Evolutionary conservation across 371 early-diverging fungal species (phyloP).

Genomic region (Actinomortierella ambigua): DNA sequence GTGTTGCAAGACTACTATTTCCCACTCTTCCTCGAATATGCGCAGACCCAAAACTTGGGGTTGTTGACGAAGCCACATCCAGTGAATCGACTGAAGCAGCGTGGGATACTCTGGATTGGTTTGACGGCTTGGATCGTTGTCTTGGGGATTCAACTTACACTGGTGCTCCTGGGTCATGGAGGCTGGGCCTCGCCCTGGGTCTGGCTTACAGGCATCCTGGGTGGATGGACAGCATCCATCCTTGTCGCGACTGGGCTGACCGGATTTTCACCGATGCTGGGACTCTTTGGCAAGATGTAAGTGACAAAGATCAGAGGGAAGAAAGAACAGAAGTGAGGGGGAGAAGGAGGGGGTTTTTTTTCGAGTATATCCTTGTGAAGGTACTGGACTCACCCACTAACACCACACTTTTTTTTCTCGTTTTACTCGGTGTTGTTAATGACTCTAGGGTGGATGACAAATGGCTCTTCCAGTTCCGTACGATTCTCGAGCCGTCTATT

Average conservation of each 20-base stretch:
- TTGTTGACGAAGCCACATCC: slow-evolving; percentile 25
- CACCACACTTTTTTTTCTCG: not conserved
- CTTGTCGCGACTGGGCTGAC: slow-evolving; percentile 29
- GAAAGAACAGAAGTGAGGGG: no score
- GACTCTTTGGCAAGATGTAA: slow-evolving; percentile 40
- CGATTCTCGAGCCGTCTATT: slow-evolving; percentile 32
- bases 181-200: slow-evolving; percentile 41
- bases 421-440: no score
- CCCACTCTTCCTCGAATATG: slow-evolving; percentile 28
- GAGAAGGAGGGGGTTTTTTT: not conserved
- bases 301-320: no score
- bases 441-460: slow-evolving; percentile 32
- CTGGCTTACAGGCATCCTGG: slow-evolving; percentile 24
- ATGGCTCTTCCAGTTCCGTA: slow-evolving; percentile 28
- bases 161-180: slow-evolving; percentile 23
- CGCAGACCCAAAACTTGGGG: slow-evolving; percentile 30
- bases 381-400: not conserved
- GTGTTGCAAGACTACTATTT: slow-evolving; percentile 39
- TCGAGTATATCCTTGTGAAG: not conserved
- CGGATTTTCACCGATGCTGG: slow-evolving; percentile 37
- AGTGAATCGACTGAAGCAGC: slow-evolving; percentile 18
- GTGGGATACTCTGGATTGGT: slow-evolving; percentile 32
- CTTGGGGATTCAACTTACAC: slow-evolving; percentile 18
- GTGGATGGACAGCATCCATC: slow-evolving; percentile 29
- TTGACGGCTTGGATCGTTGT: slow-evolving; percentile 16